Evolutionary conservation across 2,329 filamentous ascomycete genomes (phyloP).

Genomic region (Fusarium cyanostomum): DNA sequence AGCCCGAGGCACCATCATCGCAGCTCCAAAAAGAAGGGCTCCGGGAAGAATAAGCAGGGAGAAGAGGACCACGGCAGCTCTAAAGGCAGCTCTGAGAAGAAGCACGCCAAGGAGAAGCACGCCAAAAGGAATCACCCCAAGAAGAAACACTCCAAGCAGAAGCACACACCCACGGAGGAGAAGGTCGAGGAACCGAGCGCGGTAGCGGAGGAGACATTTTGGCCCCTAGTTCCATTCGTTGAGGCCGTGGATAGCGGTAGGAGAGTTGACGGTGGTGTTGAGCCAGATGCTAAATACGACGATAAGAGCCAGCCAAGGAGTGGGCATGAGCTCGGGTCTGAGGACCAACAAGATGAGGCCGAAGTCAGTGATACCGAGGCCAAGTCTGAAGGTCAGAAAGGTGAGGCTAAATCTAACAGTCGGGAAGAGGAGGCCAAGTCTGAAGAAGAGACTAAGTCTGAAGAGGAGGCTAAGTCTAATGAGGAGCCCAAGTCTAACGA

Average conservation of each 20-base stretch:
- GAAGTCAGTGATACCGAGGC: no score
- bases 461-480: no score
- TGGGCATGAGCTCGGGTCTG: not conserved
- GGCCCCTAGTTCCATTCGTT: no score
- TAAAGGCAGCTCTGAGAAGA: not conserved
- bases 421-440: no score
- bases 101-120: not conserved
- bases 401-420: no score
- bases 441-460: no score
- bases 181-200: not conserved
- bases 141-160: not conserved
- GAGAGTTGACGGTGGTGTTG: not conserved
- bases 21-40: not conserved
- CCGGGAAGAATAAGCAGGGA: not conserved
- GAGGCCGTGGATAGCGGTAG: constrained; percentile 2
- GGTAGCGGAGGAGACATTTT: not conserved
- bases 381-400: no score
- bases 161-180: not conserved
- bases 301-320: not conserved
- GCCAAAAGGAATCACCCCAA: not conserved
- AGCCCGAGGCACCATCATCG: no score
- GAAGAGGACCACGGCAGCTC: not conserved
- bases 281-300: not conserved
- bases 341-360: no score
- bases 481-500: no score